A percentile compares a stretch with the other conserved stretches of the same genome.
Evolutionary conservation across 2,329 filamentous ascomycete species (phyloP).

Genomic region (Xylariaceae sp.): DNA sequence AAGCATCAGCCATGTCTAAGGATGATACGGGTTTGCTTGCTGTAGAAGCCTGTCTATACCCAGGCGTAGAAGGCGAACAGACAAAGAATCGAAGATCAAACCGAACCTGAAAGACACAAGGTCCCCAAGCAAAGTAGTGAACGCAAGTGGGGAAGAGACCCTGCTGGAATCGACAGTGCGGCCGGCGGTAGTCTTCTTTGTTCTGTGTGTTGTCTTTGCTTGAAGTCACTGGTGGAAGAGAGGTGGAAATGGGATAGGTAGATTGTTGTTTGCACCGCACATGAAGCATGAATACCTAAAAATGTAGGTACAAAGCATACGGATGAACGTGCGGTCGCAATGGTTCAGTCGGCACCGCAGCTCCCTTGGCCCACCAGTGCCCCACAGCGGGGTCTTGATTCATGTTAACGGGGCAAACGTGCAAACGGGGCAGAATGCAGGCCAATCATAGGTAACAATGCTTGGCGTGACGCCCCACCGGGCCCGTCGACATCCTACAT

Average conservation of each 20-base stretch:
- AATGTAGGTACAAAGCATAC: not conserved
- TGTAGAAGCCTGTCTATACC: not conserved
- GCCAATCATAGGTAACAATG: not conserved
- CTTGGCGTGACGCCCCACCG: not conserved
- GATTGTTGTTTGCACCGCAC: not conserved
- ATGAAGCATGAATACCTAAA: not conserved
- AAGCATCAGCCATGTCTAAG: conserved; percentile 31
- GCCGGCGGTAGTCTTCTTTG: too few species aligned
- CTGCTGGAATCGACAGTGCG: not conserved
- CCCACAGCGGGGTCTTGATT: not conserved
- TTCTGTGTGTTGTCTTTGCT: too few species aligned
- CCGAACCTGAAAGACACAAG: not conserved
- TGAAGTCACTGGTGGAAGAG: not conserved
- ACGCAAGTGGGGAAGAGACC: not conserved
- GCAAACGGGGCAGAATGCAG: not conserved
- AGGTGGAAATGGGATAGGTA: not conserved
- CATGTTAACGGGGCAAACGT: not conserved
- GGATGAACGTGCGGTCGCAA: not conserved
- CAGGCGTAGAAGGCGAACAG: not conserved
- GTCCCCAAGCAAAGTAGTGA: not conserved
- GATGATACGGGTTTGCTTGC: not conserved
- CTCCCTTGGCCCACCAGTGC: not conserved
- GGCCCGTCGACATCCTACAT: not conserved
- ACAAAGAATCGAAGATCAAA: not conserved
- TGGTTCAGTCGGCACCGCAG: too few species aligned